Evolutionary conservation across 1,139 yeast genomes (phyloP).

Genomic region (Yamadazyma pseudoaaseri): DNA sequence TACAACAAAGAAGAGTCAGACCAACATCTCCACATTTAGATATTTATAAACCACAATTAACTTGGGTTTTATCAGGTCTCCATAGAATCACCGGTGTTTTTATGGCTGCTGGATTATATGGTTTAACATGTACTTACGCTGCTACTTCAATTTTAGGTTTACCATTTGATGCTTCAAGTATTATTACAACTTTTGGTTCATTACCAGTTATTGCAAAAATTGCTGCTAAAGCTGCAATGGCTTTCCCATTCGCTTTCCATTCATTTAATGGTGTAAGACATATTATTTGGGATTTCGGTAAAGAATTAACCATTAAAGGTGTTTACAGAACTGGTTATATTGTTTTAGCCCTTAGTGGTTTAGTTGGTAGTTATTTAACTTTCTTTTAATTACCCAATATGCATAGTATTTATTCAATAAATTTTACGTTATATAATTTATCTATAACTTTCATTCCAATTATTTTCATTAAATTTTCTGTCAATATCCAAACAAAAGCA

Average conservation of each 20-base stretch:
- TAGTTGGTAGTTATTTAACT: conserved; percentile 59
- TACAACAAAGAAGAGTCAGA: conserved; percentile 81
- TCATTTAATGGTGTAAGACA: conserved; percentile 87
- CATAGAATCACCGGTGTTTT: conserved; percentile 91
- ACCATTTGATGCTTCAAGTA: conserved; percentile 60
- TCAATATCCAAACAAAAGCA: conserved; percentile 13
- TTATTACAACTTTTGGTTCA: conserved; percentile 54
- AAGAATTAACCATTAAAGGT: conserved; percentile 75
- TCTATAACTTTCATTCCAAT: conserved; percentile 4
- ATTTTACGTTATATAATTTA: conserved; percentile 1
- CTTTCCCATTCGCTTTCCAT: conserved; percentile 88
- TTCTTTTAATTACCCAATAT: conserved; percentile 27
- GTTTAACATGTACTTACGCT: conserved; percentile 73
- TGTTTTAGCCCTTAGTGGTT: conserved; percentile 70
- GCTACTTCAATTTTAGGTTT: conserved; percentile 63
- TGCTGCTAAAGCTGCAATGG: conserved; percentile 64
- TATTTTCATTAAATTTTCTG: conserved; percentile 7
- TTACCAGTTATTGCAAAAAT: conserved; percentile 65
- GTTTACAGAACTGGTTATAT: conserved; percentile 91
- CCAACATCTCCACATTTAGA: conserved; percentile 90
- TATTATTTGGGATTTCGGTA: conserved; percentile 86
- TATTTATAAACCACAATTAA: conserved; percentile 87
- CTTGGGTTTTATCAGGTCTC: conserved; percentile 73
- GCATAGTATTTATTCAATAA: conserved; percentile 12
- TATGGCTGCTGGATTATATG: conserved; percentile 77